Evolutionary conservation across 2,329 filamentous ascomycete species (phyloP), one percentile per base, ranked within the genome.

Genomic region (Mycocentrospora acerina): DNA sequence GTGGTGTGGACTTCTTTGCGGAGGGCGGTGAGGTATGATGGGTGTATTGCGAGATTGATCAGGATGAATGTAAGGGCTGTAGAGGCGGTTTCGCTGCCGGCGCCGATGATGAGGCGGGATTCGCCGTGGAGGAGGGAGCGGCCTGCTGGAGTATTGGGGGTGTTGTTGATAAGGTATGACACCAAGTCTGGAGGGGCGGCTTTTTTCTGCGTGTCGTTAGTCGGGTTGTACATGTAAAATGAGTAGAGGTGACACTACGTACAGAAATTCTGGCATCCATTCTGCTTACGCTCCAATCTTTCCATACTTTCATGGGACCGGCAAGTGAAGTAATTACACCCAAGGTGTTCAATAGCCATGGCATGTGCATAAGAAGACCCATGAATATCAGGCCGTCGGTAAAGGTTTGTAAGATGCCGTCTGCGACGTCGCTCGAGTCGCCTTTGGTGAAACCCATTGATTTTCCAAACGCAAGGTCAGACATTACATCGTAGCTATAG

Each of bases 41-140:
- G 49, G 34, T 59, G 43, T 4, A 42, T 44, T 29, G 57, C 51
- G 6, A 63, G 56, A 2, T 59, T 52, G 35, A 59, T 51, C 57
- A 81, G 68, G 29, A 74, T 71, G 47, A 80, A 77, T 13, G 69
- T 71, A 45, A 81, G 66, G 9, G 77, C 69, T 32, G 76, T 72
- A 32, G 69, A 72, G 3, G 75, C 78, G 0, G 76, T 79, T 22
- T 73, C 75, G 13, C 55, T 58, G 11, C 60, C 58, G 2, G 60
- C 59, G n/a, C 48, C 52, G 26, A 64, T 55, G 25, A 62, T 59
- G n/a, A 62, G 47, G 16, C 60, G 56, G 2, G 59, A 60, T 31
- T 62, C 60, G 13, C 57, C 53, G 27, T 50, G 49, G n/a, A 62
- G 53, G 8, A 59, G 45, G 11, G 40, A 38, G 12, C 42, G 41